These are phyloP conservation scores for Jatropha podagrica DNA, from an alignment of 441 rosid genomes.

Conservation along the genomic window DNA sequence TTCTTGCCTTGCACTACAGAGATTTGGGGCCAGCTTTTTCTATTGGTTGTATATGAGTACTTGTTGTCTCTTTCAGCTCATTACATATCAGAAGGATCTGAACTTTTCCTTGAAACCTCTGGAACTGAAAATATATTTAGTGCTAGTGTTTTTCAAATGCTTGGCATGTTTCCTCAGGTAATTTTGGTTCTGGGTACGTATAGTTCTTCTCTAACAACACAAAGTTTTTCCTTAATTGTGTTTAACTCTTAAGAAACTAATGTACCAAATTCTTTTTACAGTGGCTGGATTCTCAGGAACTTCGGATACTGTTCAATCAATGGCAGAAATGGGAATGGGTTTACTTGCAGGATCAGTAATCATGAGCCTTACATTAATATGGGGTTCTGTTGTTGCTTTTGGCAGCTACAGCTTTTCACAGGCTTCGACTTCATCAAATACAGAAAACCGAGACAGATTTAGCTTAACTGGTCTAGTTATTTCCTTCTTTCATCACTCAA, in stretches of 20 bases:
- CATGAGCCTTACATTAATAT: conserved; percentile 42
- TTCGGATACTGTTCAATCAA: conserved; percentile 30
- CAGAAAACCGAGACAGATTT: conserved; percentile 22
- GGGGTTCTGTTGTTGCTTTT: conserved; percentile 46
- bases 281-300: conserved; percentile 29
- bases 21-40: conserved; percentile 52
- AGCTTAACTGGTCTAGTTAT: conserved; percentile 32
- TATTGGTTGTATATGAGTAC: conserved; percentile 43
- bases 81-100: conserved; percentile 38
- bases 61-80: conserved; percentile 34
- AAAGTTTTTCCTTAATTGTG: too few species aligned
- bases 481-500: not conserved
- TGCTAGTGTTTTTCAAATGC: conserved; percentile 43
- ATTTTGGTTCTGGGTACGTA: conserved; percentile 42
- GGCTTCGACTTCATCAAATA: conserved; percentile 23
- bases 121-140: conserved; percentile 53
- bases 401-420: conserved; percentile 41
- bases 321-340: conserved; percentile 43
- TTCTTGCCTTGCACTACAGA: conserved; percentile 55
- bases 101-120: conserved; percentile 48
- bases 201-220: not conserved
- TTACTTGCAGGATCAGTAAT: conserved; percentile 50
- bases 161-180: conserved; percentile 42
- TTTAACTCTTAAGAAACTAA: not conserved
- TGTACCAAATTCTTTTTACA: not conserved